These are phyloP conservation scores for Aspergillus sp. DNA, from an alignment of 2,329 filamentous ascomycete species.

Conservation along the genomic window DNA sequence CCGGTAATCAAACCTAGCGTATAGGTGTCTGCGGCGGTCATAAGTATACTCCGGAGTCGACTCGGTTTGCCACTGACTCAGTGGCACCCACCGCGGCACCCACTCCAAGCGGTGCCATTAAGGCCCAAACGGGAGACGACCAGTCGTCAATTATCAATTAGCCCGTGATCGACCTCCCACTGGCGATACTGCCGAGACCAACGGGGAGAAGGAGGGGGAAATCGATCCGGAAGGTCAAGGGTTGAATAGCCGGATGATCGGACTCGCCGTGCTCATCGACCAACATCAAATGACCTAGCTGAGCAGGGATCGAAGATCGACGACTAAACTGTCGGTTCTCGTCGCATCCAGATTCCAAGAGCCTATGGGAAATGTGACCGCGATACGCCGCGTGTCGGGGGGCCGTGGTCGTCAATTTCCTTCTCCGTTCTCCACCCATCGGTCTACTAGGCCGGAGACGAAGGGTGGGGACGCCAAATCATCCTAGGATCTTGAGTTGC, in stretches of 20 bases:
- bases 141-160: background rate
- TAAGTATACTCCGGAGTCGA: background rate
- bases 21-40: no score
- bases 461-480: no score
- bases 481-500: no score
- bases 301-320: constrained; percentile 11
- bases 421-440: background rate
- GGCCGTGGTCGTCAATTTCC: background rate
- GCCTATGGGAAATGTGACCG: background rate
- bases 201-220: no score
- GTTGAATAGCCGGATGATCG: background rate
- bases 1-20: background rate
- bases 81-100: background rate
- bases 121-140: background rate
- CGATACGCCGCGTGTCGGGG: background rate
- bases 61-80: background rate
- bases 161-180: background rate
- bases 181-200: background rate
- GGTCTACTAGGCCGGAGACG: no score
- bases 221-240: background rate
- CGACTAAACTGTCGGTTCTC: constrained; percentile 3
- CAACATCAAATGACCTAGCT: background rate
- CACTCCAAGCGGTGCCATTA: background rate
- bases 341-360: constrained; percentile 5
- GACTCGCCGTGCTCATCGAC: background rate